Evolutionary conservation across 1,284 basidiomycete genomes (phyloP), one percentile per base, ranked within the genome.

Genomic region (Stereum hirsutum): DNA sequence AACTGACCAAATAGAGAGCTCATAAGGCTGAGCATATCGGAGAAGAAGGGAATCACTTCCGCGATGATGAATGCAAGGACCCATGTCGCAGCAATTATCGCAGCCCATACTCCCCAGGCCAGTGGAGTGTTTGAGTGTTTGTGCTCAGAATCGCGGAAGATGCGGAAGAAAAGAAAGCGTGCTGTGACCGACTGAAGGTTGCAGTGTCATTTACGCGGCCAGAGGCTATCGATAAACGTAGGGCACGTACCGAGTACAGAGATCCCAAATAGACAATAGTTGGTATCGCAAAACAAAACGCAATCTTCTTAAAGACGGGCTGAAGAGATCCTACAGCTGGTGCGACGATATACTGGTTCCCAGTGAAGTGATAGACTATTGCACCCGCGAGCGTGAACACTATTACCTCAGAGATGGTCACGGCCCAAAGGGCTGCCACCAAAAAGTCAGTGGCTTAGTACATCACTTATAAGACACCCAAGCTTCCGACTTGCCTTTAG

Each of bases 311-410:
- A 56, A 62, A 70, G 4, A 56, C 42, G 1, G 57, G 58, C 43
- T 59, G 55, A 8, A 72, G 59, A 7, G 66, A 68, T 2, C 69
- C 71, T 48, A 73, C 69, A 0, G 70, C 72, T 0, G 73, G 74
- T 0, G 72, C 62, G 19, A 66, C 70, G 32, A 75, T 68, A 53
- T 73, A 72, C 55, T 73, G 68, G 50, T 63, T 70, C 19, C 65
- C 70, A 20, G 68, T 59, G 48, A 62, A 76, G 43, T 70, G 65
- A 55, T 83, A 84, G 34, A 80, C 73, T 23, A 84, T 64, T 2
- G 75, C 72, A 11, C 80, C 79, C 35, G 71, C 74, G 36, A 81
- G 57, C 3, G 72, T 71, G 63, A 81, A 85, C 5, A 80, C 63
- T 21, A 75, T 54, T 43, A 81, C 62, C 55, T 83, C 78, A 25